Conservation (phyloP, 257 asterid genomes). For the Schizonepeta tenuifolia region DNA sequence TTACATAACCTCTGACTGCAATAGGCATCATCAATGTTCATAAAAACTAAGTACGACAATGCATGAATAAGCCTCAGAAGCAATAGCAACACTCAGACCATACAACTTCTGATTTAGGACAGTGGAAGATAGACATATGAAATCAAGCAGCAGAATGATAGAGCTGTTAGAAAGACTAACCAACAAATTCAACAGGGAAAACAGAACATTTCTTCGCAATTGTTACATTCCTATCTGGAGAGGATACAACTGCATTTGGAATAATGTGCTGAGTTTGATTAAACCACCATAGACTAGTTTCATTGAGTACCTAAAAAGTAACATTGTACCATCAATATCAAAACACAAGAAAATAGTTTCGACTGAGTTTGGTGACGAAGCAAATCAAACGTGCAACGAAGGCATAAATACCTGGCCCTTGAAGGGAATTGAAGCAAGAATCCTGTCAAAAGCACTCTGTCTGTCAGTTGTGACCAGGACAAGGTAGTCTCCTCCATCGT, state of each 20-base stretch:
- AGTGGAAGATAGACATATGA: background rate
- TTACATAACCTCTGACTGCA: slow-evolving; percentile 88
- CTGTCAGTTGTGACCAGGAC: slow-evolving; percentile 91
- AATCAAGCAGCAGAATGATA: slow-evolving; percentile 8
- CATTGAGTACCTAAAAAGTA: slow-evolving; percentile 80
- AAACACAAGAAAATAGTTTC: slow-evolving; percentile 1
- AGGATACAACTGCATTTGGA: slow-evolving; percentile 80
- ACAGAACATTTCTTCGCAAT: slow-evolving; percentile 95
- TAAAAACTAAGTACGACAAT: background rate
- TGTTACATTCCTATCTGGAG: slow-evolving; percentile 88
- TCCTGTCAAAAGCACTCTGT: slow-evolving; percentile 94
- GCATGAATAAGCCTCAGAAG: background rate
- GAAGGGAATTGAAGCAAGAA: slow-evolving; percentile 95
- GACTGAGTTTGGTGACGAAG: background rate
- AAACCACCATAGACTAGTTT: slow-evolving; percentile 97
- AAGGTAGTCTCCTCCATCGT: slow-evolving; percentile 82
- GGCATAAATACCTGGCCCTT: slow-evolving; percentile 75
- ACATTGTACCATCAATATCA: slow-evolving; percentile 5
- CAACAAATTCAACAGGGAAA: slow-evolving; percentile 96
- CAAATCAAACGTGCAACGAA: slow-evolving; percentile 13
- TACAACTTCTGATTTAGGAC: slow-evolving; percentile 13
- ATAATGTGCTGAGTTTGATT: slow-evolving; percentile 74
- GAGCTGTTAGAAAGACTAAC: slow-evolving; percentile 49
- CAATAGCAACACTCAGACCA: background rate
- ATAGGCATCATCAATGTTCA: slow-evolving; percentile 28